Evolutionary conservation across 495 filamentous ascomycete genomes (phyloP), one percentile per base, ranked within the genome.

Genomic region (Sphaerosporella brunnea): DNA sequence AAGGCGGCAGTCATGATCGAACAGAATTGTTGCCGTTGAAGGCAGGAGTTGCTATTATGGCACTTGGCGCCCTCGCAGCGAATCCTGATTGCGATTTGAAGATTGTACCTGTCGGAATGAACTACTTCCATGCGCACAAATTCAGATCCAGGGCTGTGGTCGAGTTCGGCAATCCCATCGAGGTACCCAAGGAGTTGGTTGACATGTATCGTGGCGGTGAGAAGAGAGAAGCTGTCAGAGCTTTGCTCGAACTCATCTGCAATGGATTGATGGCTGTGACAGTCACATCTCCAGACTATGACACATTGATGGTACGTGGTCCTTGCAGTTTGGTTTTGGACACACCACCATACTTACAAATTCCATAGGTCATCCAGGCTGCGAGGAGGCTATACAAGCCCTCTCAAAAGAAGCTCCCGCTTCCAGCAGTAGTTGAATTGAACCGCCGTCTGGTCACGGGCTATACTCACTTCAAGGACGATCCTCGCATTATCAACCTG

Each of bases 41-140:
- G 74, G 92, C 90, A 61, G 90, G 90, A 61, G 84, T 99, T 43
- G 90, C 90, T 40, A 82, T 99, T 51, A 99, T 99, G 87, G 90
- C 90, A 19, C 73, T 99, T 39, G 90, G 88, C 18, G 83, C 92
- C 2, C 69, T 99, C 23, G 82, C 82, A n/a, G 78, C 81, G 34
- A 73, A 84, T 39, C 90, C 87, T 2, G 72, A 92, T 52, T 94
- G 81, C 60, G 86, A 81, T n/a, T 61, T 99, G 52, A 92, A 84
- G 63, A 96, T 99, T 55, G 82, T 99, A n/a, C 92, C 92, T n/a
- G 88, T 85, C 41, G 92, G 92, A 50, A 96, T 96, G 90, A 99
- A 99, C 60, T 99, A 99, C 64, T 99, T 99, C 66, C 90, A 99
- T 64, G 82, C 90, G 3, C 90, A 99, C 66, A 99, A 96, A 62